A percentile compares a stretch with the other conserved stretches of the same genome.
Evolutionary conservation across 2,329 filamentous ascomycete species (phyloP).

Genomic region (Chalara sp.): DNA sequence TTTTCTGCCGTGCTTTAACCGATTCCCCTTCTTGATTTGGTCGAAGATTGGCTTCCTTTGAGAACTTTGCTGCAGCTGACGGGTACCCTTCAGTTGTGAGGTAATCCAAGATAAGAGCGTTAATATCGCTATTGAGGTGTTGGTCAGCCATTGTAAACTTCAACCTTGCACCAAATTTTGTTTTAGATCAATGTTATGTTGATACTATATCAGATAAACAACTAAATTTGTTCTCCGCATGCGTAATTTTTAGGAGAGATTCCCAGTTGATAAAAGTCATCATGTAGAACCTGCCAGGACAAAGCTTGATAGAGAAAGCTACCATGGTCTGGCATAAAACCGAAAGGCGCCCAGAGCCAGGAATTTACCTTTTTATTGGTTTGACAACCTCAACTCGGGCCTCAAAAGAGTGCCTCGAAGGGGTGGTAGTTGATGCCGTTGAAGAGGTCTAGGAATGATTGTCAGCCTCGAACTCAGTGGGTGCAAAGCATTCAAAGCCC

Average conservation of each 20-base stretch:
- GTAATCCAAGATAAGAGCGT: conserved; percentile 92
- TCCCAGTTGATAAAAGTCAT: conserved; percentile 96
- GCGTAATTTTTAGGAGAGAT: conserved; percentile 92
- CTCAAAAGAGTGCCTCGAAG: conserved; percentile 56
- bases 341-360: conserved; percentile 2
- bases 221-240: conserved; percentile 89
- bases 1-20: conserved; percentile 73
- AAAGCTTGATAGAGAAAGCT: not conserved
- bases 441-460: conserved; percentile 22
- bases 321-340: conserved; percentile 1
- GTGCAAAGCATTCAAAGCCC: conserved; percentile 2
- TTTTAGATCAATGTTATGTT: not conserved
- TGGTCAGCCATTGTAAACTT: conserved; percentile 12
- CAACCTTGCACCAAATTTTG: conserved; percentile 1
- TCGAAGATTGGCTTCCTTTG: conserved; percentile 82
- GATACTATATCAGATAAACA: conserved; percentile 58
- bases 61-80: conserved; percentile 86
- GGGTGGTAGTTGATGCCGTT: conserved; percentile 59
- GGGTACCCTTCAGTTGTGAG: conserved; percentile 94
- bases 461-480: conserved; percentile 7
- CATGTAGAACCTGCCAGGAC: conserved; percentile 37
- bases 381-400: conserved; percentile 77
- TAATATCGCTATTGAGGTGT: conserved; percentile 68
- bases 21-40: conserved; percentile 65
- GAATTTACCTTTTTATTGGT: conserved; percentile 77